phyloP scores from a whole-genome alignment of 2,329 filamentous ascomycete genomes.

The Aspergillus floridensis region DNA sequence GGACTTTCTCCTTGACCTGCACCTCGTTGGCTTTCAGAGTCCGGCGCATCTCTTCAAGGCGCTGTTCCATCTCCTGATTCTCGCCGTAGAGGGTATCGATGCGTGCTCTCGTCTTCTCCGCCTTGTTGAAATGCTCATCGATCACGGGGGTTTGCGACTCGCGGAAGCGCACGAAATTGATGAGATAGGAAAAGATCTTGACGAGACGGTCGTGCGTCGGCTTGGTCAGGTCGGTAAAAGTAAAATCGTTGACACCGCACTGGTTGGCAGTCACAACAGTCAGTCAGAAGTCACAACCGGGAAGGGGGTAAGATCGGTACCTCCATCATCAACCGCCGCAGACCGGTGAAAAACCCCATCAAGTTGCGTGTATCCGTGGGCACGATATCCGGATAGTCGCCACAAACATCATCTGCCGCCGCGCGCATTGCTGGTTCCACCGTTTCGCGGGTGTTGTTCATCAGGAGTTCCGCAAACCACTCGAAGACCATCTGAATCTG shows the following conservation, averaged over 20 bases:
- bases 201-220: slow-evolving; percentile 86
- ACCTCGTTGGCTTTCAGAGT: slow-evolving; percentile 78
- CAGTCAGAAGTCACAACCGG: no score
- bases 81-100: slow-evolving; percentile 83
- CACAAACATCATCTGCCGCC: slow-evolving; percentile 81
- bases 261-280: slow-evolving; percentile 33
- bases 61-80: slow-evolving; percentile 81
- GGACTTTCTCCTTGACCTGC: slow-evolving; percentile 78
- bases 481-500: slow-evolving; percentile 98
- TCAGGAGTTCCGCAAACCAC: slow-evolving; percentile 90
- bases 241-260: slow-evolving; percentile 91
- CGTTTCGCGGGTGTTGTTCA: slow-evolving; percentile 89
- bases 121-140: slow-evolving; percentile 89
- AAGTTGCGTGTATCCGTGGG: slow-evolving; percentile 86
- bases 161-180: slow-evolving; percentile 97
- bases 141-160: slow-evolving; percentile 88
- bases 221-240: slow-evolving; percentile 85
- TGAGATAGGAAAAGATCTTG: slow-evolving; percentile 95
- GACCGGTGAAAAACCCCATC: slow-evolving; percentile 89
- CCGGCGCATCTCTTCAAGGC: slow-evolving; percentile 74
- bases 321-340: slow-evolving; percentile 73
- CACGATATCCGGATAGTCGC: slow-evolving; percentile 78
- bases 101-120: slow-evolving; percentile 77
- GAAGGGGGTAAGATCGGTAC: slow-evolving; percentile 27
- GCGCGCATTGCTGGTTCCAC: slow-evolving; percentile 94